A percentile compares a stretch with the other conserved stretches of the same genome.
phyloP scores from a whole-genome alignment of 2,329 filamentous ascomycete species.

The Dactylellina haptotyla region DNA sequence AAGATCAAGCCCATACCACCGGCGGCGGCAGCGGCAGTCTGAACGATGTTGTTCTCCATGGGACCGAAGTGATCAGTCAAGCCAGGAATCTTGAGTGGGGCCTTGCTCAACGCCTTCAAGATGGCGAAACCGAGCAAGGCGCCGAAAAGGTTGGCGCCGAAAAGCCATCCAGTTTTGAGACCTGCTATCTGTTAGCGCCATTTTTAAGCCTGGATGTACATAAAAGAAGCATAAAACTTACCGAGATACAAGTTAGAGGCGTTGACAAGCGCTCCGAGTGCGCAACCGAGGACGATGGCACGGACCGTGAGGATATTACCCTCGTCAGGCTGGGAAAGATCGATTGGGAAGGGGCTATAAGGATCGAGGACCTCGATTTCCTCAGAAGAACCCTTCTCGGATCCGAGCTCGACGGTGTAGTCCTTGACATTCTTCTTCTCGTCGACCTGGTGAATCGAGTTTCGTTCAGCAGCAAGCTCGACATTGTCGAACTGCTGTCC shows the following conservation, averaged over 20 bases:
- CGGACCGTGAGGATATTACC: conserved; percentile 67
- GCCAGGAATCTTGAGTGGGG: conserved; percentile 63
- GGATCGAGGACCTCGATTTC: conserved; percentile 55
- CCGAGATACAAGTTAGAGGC: conserved; percentile 72
- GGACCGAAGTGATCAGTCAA: conserved; percentile 70
- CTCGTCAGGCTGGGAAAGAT: conserved; percentile 63
- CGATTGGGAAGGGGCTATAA: conserved; percentile 61
- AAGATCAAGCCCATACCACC: conserved; percentile 70
- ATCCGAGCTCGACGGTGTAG: conserved; percentile 40
- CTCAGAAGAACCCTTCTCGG: conserved; percentile 29
- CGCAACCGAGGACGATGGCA: conserved; percentile 68
- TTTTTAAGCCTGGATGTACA: neutral
- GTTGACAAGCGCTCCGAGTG: conserved; percentile 70
- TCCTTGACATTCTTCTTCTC: conserved; percentile 43
- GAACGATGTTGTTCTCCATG: conserved; percentile 72
- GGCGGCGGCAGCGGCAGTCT: conserved; percentile 70
- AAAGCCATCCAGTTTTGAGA: conserved; percentile 67
- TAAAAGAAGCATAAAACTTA: conserved; percentile 54
- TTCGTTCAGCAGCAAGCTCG: conserved; percentile 21
- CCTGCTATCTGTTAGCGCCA: conserved; percentile 58
- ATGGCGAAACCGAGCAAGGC: conserved; percentile 71
- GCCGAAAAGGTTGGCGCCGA: conserved; percentile 65
- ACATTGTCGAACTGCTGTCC: conserved; percentile 34
- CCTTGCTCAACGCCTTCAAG: conserved; percentile 66
- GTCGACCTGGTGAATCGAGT: conserved; percentile 27